These are phyloP conservation scores for Macrocybe gigantea DNA, from an alignment of 768 basidiomycete genomes.

Conservation along the genomic window DNA sequence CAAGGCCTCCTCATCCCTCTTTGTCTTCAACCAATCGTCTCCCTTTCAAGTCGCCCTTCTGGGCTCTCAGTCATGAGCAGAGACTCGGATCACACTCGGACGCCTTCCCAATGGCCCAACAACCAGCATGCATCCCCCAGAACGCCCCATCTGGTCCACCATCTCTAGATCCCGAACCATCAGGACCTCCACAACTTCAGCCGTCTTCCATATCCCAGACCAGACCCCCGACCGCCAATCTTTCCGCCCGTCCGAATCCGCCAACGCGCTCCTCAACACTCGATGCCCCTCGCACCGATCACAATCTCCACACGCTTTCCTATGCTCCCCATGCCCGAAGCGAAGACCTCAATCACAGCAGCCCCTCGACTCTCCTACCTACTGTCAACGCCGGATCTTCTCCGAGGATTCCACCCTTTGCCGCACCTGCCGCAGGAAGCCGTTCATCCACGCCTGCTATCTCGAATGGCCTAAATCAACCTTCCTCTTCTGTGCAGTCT, in stretches of 20 bases:
- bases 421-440: constrained; percentile 43
- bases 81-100: constrained; percentile 27
- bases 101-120: constrained; percentile 27
- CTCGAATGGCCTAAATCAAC: constrained; percentile 38
- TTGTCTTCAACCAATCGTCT: neutral
- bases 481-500: constrained; percentile 50
- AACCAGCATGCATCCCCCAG: constrained; percentile 17
- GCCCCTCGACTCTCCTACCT: constrained; percentile 19
- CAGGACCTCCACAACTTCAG: constrained; percentile 13
- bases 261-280: constrained; percentile 66
- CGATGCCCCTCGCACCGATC: constrained; percentile 48
- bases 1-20: constrained; percentile 1
- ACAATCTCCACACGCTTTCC: constrained; percentile 34
- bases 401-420: constrained; percentile 32
- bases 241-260: constrained; percentile 45
- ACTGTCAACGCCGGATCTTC: constrained; percentile 25
- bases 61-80: constrained; percentile 26
- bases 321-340: constrained; percentile 52
- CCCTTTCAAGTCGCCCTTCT: neutral
- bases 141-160: constrained; percentile 14
- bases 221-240: constrained; percentile 26
- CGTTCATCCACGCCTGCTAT: constrained; percentile 57
- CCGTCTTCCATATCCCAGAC: constrained; percentile 9
- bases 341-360: constrained; percentile 63
- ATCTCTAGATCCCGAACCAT: constrained; percentile 19